Base-by-base conservation (phyloP, 768 basidiomycete species). In the Kwoniella dejecticola region DNA sequence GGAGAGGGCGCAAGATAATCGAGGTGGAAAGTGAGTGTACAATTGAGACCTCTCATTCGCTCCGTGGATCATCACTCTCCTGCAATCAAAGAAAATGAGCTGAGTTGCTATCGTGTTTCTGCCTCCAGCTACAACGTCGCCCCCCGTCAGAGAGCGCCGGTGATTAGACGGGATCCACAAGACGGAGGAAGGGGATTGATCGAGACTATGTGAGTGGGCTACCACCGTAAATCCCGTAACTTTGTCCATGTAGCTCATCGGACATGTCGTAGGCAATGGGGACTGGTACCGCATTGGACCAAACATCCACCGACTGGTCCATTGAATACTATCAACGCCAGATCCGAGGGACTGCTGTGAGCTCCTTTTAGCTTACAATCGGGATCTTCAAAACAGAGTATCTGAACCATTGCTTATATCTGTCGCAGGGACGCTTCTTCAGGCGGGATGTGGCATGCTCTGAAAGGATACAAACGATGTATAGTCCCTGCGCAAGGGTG, bases 251-350 rank as follows among this genome's bases (percentile, higher is more conserved):
- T 15, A 36, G 33, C 33, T 36, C 15, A 33, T n/a, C 26, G 17
- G 10, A 2, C 19, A 21, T 15, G 13, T 38, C 17, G 27, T 42
- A 78, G 76, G 79, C 75, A 79, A 66, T 97, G 93, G 93, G 93
- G 94, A 6, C 82, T 94, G 0, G 85, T 92, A 1, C 91, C 90
- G 0, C 86, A 89, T 74, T 93, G 88, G 87, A 85, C 82, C 72
- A 90, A 90, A 73, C 81, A 84, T 55, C 89, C 93, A 64, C 79
- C 79, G 2, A 81, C 82, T 0, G 70, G 72, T 6, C 62, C 69
- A 1, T 79, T 92, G 41, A 90, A 85, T 69, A 96, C 94, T 0
- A 95, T 90, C 62, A 98, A 98, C 67, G 93, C 94, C 0, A 86
- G 92, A 19, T 82, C 86, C 1, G 95, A 98, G 79, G 88, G 87